Conservation (phyloP, 2,329 filamentous ascomycete genomes). For the Fusarium illudens region DNA sequence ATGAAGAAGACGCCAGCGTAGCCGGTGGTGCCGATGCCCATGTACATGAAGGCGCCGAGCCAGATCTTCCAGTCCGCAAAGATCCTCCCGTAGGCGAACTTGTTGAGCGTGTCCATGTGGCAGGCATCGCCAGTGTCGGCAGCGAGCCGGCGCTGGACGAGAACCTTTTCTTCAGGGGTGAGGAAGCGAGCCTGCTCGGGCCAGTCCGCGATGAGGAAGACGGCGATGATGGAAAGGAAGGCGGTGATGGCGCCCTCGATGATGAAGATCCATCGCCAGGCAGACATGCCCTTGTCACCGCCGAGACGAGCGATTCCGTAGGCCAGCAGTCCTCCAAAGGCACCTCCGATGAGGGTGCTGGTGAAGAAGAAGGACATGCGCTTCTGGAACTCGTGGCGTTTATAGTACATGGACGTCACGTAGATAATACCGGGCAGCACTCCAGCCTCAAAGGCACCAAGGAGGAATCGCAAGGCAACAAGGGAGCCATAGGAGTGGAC, state of each 20-base stretch:
- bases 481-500: constrained; percentile 46
- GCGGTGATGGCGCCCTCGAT: constrained; percentile 43
- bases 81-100: constrained; percentile 55
- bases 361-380: constrained; percentile 56
- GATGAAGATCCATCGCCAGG: constrained; percentile 57
- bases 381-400: constrained; percentile 57
- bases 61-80: constrained; percentile 58
- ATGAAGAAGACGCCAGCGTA: constrained; percentile 53
- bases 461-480: constrained; percentile 49
- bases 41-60: constrained; percentile 48
- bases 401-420: constrained; percentile 59
- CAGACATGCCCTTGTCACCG: constrained; percentile 51
- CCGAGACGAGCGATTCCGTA: constrained; percentile 57
- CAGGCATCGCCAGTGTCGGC: constrained; percentile 53
- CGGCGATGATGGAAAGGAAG: constrained; percentile 32
- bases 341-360: constrained; percentile 52
- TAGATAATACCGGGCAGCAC: constrained; percentile 52
- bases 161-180: constrained; percentile 52
- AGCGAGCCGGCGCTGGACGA: constrained; percentile 53
- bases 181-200: constrained; percentile 52
- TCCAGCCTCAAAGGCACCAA: constrained; percentile 53
- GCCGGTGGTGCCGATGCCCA: constrained; percentile 55
- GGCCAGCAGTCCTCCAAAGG: constrained; percentile 57
- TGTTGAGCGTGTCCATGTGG: constrained; percentile 63
- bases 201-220: constrained; percentile 40